Evolutionary conservation across 371 early-diverging fungal species (phyloP).

Genomic region (Apophysomyces ossiformis): DNA sequence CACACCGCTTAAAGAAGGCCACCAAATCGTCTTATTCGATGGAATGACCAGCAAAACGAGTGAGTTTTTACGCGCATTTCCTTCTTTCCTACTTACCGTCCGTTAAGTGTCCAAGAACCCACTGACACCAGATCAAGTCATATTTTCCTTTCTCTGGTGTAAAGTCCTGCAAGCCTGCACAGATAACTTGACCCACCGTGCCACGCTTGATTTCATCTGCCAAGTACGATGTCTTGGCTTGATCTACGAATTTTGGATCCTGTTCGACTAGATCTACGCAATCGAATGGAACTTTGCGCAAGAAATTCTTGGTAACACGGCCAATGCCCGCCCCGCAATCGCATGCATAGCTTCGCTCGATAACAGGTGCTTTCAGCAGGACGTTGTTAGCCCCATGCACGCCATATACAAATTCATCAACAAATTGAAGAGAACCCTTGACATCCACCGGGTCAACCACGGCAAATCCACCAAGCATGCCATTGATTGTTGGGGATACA

Average conservation of each 20-base stretch:
- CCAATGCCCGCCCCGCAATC: conserved; percentile 97
- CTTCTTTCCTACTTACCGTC: conserved; percentile 53
- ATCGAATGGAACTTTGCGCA: conserved; percentile 72
- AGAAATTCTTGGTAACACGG: conserved; percentile 86
- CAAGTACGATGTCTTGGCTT: conserved; percentile 67
- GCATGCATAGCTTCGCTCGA: conserved; percentile 50
- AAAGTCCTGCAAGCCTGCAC: conserved; percentile 85
- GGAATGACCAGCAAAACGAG: neutral
- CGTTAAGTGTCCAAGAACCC: conserved; percentile 89
- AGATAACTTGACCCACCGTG: conserved; percentile 64
- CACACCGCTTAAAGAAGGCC: conserved; percentile 81
- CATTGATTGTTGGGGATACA: conserved; percentile 77
- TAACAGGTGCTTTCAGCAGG: conserved; percentile 30
- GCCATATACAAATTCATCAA: conserved; percentile 62
- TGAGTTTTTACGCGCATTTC: no score
- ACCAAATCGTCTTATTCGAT: conserved; percentile 69
- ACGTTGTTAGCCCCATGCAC: conserved; percentile 31
- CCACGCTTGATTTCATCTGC: conserved; percentile 56
- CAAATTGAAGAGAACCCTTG: conserved; percentile 69
- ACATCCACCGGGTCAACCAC: conserved; percentile 76
- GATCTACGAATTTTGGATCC: conserved; percentile 72
- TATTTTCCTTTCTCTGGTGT: conserved; percentile 74
- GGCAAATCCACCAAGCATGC: conserved; percentile 90
- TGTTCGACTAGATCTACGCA: conserved; percentile 93
- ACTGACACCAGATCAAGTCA: conserved; percentile 96